A percentile compares a stretch with the other conserved stretches of the same genome.
Evolutionary conservation across 345 rosid genomes (phyloP).

Genomic region (Dipteronia sinensis): DNA sequence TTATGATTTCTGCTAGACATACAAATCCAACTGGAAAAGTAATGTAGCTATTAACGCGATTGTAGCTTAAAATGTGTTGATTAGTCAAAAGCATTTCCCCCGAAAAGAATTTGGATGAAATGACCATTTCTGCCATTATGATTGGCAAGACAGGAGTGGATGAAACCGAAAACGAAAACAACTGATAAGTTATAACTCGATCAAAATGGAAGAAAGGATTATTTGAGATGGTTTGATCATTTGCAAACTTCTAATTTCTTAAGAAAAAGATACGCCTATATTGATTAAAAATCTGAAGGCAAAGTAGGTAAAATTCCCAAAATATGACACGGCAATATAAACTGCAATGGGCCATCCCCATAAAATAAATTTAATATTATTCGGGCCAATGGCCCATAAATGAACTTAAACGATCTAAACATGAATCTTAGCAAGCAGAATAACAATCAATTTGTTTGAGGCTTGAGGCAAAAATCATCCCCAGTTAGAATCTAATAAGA

Average conservation of each 20-base stretch:
- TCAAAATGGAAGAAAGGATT: not conserved
- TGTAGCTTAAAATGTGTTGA: not conserved
- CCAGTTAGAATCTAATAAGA: not conserved
- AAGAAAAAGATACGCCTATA: not conserved
- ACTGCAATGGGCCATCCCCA: not conserved
- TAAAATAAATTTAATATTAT: no score
- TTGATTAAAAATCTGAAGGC: not conserved
- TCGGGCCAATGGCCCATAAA: not conserved
- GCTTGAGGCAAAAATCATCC: not conserved
- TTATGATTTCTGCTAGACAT: not conserved
- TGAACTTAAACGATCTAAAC: conserved; percentile 1
- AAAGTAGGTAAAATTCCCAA: not conserved
- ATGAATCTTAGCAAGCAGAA: not conserved
- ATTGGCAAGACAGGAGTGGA: not conserved
- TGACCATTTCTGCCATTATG: not conserved
- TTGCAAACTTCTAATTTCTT: not conserved
- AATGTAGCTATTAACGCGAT: not conserved
- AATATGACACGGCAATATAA: not conserved
- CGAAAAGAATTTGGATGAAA: not conserved
- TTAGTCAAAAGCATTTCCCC: conserved; percentile 7
- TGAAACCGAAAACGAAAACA: not conserved
- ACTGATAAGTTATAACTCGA: not conserved
- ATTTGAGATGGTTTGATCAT: not conserved
- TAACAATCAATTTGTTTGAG: not conserved
- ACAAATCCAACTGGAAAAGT: not conserved